Conservation (phyloP, 1,139 yeast species). For the Debaryomyces sp. region DNA sequence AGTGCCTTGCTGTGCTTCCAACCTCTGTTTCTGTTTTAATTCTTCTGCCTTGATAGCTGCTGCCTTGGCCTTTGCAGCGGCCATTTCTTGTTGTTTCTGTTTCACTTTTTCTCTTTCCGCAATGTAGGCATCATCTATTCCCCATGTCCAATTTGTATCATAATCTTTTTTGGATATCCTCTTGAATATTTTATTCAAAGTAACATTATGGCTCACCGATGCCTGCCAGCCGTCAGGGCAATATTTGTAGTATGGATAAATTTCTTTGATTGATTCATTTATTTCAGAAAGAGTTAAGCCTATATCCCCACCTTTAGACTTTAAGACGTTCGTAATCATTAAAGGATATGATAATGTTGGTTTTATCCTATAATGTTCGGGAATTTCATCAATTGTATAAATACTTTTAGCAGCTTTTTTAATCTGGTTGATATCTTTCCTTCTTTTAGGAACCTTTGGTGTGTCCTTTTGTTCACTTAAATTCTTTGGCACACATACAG, state of each 20-base stretch:
- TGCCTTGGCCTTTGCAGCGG: slow-evolving; percentile 59
- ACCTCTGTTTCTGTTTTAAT: slow-evolving; percentile 43
- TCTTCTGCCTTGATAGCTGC: slow-evolving; percentile 59
- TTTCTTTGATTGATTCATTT: slow-evolving; percentile 80
- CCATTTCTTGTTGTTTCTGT: slow-evolving; percentile 66
- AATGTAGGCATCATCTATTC: slow-evolving; percentile 80
- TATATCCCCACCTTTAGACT: slow-evolving; percentile 58
- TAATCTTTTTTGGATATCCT: slow-evolving; percentile 62
- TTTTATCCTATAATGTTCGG: slow-evolving; percentile 79
- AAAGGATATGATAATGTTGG: slow-evolving; percentile 82
- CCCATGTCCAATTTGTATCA: slow-evolving; percentile 82
- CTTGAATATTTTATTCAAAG: slow-evolving; percentile 81
- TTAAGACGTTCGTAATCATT: slow-evolving; percentile 76
- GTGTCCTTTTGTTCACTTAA: slow-evolving; percentile 36
- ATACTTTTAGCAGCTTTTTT: slow-evolving; percentile 57
- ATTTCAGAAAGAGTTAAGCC: slow-evolving; percentile 88
- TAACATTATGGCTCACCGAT: slow-evolving; percentile 84
- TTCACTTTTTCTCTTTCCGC: slow-evolving; percentile 79
- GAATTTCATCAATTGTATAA: slow-evolving; percentile 76
- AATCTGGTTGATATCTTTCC: slow-evolving; percentile 20
- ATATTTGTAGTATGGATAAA: slow-evolving; percentile 88
- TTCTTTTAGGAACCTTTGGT: slow-evolving; percentile 51
- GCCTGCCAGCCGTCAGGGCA: slow-evolving; percentile 99
- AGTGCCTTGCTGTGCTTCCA: slow-evolving; percentile 32
- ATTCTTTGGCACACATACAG: slow-evolving; percentile 38